These are phyloP conservation scores for Aspergillus nomiae DNA, from an alignment of 2,329 filamentous ascomycete genomes.

Conservation along the genomic window DNA sequence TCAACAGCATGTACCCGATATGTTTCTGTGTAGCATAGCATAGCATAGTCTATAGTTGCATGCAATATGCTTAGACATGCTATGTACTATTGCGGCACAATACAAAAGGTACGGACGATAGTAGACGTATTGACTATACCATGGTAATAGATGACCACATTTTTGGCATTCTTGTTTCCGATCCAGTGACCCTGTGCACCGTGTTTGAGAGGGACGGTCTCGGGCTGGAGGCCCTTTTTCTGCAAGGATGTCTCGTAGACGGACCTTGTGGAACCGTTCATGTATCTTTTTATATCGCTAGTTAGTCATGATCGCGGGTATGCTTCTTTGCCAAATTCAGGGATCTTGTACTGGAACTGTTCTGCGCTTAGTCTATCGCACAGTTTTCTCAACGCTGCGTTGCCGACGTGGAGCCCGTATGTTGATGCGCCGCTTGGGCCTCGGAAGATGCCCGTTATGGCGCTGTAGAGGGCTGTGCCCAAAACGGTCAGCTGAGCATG, in stretches of 20 bases:
- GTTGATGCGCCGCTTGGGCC: constrained; percentile 38
- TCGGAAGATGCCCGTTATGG: constrained; percentile 42
- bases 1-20: neutral
- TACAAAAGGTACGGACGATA: neutral
- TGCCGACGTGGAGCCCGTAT: constrained; percentile 38
- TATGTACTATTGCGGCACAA: neutral
- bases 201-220: constrained; percentile 34
- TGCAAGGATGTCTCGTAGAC: constrained; percentile 30
- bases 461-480: constrained; percentile 29
- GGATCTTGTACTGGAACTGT: constrained; percentile 36
- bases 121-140: constrained; percentile 25
- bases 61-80: neutral
- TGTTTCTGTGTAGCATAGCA: neutral
- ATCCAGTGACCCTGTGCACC: constrained; percentile 40
- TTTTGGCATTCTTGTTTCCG: constrained; percentile 42
- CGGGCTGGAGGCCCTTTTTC: constrained; percentile 27
- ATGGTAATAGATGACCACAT: constrained; percentile 42
- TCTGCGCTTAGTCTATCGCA: constrained; percentile 25
- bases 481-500: constrained; percentile 29
- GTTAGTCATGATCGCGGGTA: neutral
- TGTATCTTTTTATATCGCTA: constrained; percentile 20
- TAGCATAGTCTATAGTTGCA: no score
- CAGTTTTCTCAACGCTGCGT: constrained; percentile 33
- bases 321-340: neutral
- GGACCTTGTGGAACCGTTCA: constrained; percentile 26